Base-by-base conservation (phyloP, 208 protist genomes). In the Herpetomonas tarakana region DNA sequence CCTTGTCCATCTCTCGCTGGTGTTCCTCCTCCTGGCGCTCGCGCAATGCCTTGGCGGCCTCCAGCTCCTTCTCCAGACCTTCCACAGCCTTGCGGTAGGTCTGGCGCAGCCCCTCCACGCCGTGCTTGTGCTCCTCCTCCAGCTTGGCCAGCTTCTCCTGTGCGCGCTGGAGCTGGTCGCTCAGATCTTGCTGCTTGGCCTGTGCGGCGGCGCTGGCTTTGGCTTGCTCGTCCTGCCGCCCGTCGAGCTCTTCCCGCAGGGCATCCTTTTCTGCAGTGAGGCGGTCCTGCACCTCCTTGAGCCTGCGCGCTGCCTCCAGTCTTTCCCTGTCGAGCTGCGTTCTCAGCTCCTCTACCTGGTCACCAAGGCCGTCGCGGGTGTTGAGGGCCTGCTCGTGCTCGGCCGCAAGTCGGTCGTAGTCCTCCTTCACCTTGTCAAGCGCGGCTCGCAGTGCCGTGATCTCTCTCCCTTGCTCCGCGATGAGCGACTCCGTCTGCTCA, bases 401-500 rank as follows among this genome's bases (percentile, higher is more conserved):
- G 27, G 58, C 57, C 11, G 67, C 57, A 18, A 87, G 45, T 19
- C 58, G 62, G 31, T 87, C 76, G 53, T 72, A 78, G 63, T 82
- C 68, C 19, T 68, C 68, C 27, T 78, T 86, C 22, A 71, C 50
- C 54, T 73, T 70, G 27, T 88, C 76, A 25, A 92, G 60, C 14
- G 73, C 68, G 6, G 39, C 51, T n/a, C 83, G 82, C 59, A 92
- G 73, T 9, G 55, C 52, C 1, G 88, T 92, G 52, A 95, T 92
- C 69, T 95, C 85, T 26, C 78, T 71, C 11, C 85, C 88, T 54
- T 95, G 85, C 66, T 95, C 85, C 16, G 78, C 74, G 51, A 95
- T 92, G 49, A 95, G 78, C 38, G 78, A 62, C 71, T 95, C 85
- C 12, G 88, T 95, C 67, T 95, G 82, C 50, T 86, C 75, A n/a